A percentile compares a stretch with the other conserved stretches of the same genome.
Conservation (phyloP, 129 eudicot species). For the Apium graveolens region DNA sequence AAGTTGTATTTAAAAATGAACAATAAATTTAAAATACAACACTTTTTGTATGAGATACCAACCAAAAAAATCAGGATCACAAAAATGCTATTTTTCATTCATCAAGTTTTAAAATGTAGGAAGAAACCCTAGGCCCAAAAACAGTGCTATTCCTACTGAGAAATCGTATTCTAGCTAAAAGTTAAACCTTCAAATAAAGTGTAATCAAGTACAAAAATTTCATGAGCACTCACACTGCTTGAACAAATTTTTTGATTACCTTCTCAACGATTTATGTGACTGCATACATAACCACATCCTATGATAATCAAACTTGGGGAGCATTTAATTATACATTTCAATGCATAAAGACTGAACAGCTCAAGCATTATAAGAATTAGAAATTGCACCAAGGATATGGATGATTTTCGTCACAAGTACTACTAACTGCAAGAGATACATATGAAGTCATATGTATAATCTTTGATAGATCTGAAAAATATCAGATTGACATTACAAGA, state of each 20-base stretch:
- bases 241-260: neutral
- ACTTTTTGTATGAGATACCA: neutral
- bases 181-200: neutral
- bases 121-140: neutral
- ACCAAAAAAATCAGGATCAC: neutral
- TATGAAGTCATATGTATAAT: neutral
- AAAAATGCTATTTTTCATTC: neutral
- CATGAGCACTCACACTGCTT: neutral
- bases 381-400: neutral
- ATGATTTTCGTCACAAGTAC: neutral
- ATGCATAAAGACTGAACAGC: neutral
- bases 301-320: neutral
- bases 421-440: neutral
- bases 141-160: neutral
- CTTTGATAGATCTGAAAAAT: no score
- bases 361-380: neutral
- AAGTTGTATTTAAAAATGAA: neutral
- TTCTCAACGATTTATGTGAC: neutral
- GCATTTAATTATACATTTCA: neutral
- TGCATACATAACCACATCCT: neutral
- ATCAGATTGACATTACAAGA: no score
- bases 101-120: neutral
- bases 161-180: neutral
- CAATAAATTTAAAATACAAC: neutral
- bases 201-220: neutral